Percentiles rank a stretch among this genome's conserved stretches.
These are phyloP conservation scores for Knoxia roxburghii DNA, from an alignment of 257 asterid species.

Conservation along the genomic window DNA sequence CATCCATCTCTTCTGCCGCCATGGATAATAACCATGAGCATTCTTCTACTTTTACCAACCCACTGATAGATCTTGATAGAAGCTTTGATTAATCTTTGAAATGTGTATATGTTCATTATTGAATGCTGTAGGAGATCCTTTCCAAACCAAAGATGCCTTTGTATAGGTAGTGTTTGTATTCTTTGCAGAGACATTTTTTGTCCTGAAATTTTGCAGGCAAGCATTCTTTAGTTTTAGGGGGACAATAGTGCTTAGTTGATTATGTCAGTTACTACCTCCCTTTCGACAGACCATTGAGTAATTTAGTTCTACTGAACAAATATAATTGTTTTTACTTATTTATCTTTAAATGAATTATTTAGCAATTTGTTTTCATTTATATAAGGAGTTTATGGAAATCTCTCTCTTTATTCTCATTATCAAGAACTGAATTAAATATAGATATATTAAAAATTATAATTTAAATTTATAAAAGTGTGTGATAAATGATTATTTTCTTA, in stretches of 20 bases:
- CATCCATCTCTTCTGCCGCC: slow-evolving; percentile 42
- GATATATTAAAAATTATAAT: too few species aligned
- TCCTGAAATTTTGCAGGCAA: background rate
- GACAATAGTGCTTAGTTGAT: background rate
- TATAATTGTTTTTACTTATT: too few species aligned
- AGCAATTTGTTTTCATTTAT: too few species aligned
- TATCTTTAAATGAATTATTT: too few species aligned
- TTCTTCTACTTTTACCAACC: slow-evolving; percentile 39
- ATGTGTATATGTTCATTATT: background rate
- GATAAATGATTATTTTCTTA: too few species aligned
- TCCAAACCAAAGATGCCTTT: background rate
- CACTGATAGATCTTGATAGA: slow-evolving; percentile 29
- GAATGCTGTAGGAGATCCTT: background rate
- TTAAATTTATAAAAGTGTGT: too few species aligned
- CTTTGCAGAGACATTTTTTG: background rate
- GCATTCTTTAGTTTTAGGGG: background rate
- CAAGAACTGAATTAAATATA: too few species aligned
- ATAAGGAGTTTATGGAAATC: too few species aligned
- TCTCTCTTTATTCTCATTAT: too few species aligned
- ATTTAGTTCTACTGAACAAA: too few species aligned
- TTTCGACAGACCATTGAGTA: too few species aligned
- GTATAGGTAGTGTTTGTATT: background rate
- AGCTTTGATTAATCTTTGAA: background rate
- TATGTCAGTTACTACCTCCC: too few species aligned
- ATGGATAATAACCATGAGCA: slow-evolving; percentile 27